Conservation (phyloP, 768 basidiomycete genomes). For the Cystobasidium tubakii region DNA sequence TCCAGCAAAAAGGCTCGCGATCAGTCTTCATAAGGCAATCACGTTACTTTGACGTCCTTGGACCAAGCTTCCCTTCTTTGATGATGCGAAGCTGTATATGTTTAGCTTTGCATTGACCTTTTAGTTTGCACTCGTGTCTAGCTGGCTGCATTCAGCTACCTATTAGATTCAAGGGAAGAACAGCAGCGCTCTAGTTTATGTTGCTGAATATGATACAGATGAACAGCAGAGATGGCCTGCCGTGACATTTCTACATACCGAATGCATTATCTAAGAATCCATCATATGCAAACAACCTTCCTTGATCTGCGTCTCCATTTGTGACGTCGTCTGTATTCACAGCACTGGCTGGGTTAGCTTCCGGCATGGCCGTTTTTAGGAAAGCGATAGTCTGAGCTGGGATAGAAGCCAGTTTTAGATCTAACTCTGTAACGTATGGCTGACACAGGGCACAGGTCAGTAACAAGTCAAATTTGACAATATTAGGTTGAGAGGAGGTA, state of each 20-base stretch:
- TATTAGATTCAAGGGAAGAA: too few species aligned
- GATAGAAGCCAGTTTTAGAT: conserved; percentile 75
- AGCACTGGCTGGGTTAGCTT: conserved; percentile 37
- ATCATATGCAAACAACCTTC: conserved; percentile 56
- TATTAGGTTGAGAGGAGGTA: conserved; percentile 13
- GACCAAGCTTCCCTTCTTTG: too few species aligned
- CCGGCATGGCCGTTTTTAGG: conserved; percentile 74
- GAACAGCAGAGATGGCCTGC: neutral
- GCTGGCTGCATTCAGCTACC: too few species aligned
- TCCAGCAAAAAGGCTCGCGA: neutral
- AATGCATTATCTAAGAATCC: conserved; percentile 75
- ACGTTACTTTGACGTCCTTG: too few species aligned
- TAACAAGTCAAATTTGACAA: neutral
- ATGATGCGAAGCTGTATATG: too few species aligned
- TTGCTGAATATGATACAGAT: neutral
- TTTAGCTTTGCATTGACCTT: too few species aligned
- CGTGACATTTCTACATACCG: conserved; percentile 31
- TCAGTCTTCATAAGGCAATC: too few species aligned
- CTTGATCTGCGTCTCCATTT: conserved; percentile 33
- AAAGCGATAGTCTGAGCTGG: conserved; percentile 71
- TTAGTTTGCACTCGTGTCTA: too few species aligned
- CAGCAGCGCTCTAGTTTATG: too few species aligned
- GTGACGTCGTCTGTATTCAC: conserved; percentile 23
- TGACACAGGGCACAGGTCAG: conserved; percentile 48
- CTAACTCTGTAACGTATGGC: conserved; percentile 89